These are phyloP conservation scores for Starmerella floricola DNA, from an alignment of 805 yeast genomes.

Conservation along the genomic window DNA sequence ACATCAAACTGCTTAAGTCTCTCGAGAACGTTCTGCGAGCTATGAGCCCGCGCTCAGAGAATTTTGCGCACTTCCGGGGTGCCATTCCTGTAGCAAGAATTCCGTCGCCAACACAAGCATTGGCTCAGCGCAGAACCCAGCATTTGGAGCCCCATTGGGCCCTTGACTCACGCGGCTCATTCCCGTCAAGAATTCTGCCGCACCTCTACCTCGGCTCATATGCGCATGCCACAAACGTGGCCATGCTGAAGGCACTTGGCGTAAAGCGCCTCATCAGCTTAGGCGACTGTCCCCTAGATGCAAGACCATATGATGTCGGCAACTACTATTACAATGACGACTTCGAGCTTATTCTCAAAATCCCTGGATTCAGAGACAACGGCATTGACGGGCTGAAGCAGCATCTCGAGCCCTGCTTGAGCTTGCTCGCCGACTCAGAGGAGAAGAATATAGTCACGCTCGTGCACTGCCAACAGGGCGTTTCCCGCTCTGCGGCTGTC, in stretches of 20 bases:
- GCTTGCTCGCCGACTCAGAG: constrained; percentile 43
- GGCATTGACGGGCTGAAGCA: constrained; percentile 68
- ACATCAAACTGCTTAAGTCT: too few relatives aligned
- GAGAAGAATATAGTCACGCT: constrained; percentile 34
- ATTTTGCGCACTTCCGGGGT: background rate
- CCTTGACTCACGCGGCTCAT: constrained; percentile 41
- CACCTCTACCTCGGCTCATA: constrained; percentile 78
- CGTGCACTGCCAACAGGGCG: constrained; percentile 94
- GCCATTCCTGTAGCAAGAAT: too few relatives aligned
- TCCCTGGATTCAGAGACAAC: constrained; percentile 74
- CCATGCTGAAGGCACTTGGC: constrained; percentile 50
- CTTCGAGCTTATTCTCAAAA: constrained; percentile 39
- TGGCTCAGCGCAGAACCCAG: too few relatives aligned
- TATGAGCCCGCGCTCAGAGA: too few relatives aligned
- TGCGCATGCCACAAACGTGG: constrained; percentile 63
- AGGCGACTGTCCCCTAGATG: constrained; percentile 44
- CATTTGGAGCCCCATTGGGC: constrained; percentile 1
- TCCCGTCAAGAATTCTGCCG: constrained; percentile 75
- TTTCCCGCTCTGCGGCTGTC: constrained; percentile 86
- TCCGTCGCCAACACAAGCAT: too few relatives aligned
- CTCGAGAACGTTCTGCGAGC: too few relatives aligned
- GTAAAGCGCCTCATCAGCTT: constrained; percentile 71
- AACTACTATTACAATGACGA: constrained; percentile 2
- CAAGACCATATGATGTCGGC: constrained; percentile 41
- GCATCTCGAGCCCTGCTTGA: constrained; percentile 50